Evolutionary conservation across 2,329 filamentous ascomycete species (phyloP), one percentile per base, ranked within the genome.

Genomic region (Allantophomopsis lycopodina): DNA sequence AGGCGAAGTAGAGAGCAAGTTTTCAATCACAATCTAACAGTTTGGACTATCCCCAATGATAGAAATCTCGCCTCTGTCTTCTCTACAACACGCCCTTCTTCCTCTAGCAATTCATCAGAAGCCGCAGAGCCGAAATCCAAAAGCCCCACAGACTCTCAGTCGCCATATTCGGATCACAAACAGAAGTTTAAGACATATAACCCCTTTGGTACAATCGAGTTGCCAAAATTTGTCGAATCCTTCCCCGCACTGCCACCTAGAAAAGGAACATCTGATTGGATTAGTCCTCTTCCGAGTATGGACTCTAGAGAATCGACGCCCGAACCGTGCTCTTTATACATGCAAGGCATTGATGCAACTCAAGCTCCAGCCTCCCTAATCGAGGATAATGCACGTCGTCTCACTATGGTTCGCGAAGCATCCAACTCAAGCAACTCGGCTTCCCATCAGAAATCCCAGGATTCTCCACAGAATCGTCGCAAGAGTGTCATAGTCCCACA

Each of bases 221-320:
- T 28, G 23, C 23, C 23, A 28, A 28, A 28, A 34, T 46, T 48
- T 37, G 43, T 46, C 15, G 38, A 50, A 1, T 54, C 50, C 3
- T 54, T 54, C 38, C 51, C 51, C 15, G 45, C 49, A 12, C 34
- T 54, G 2, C 43, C 44, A 8, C 33, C 39, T 5, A 47, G 50
- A 23, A 53, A 49, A 37, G 33, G 37, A 5, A 53, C 51, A 6
- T 45, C 20, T 17, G 51, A 53, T 14, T 53, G 51, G 51, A 40
- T 43, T 23, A 49, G 46, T 10, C 51, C 51, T 7, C 46, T 54
- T 13, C 51, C 51, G 5, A 46, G 46, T 20, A 49, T 52, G 11
- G 35, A 41, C 16, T 35, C 13, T 4, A 14, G 32, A 38, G 30
- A 38, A 13, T 28, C 23, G 3, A 28, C 23, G 10, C 23, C 23